These are phyloP conservation scores for Annulohypoxylon maeteangense DNA, from an alignment of 495 filamentous ascomycete species.

Conservation along the genomic window DNA sequence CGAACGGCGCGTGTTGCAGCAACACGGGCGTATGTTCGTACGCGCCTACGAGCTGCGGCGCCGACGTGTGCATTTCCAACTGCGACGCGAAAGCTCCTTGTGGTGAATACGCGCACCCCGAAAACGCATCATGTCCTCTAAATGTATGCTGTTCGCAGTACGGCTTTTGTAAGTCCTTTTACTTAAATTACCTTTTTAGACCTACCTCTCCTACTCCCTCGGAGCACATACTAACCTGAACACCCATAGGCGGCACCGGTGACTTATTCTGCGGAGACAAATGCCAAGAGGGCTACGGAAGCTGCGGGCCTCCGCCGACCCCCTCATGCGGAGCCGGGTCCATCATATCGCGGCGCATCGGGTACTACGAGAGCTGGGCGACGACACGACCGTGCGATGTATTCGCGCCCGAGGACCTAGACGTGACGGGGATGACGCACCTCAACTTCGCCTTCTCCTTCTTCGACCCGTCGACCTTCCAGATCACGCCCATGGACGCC, in stretches of 20 bases:
- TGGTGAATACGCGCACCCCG: not conserved
- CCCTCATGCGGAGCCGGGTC: not conserved
- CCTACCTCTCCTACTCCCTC: not conserved
- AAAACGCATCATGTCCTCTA: not conserved
- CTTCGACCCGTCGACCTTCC: conserved; percentile 33
- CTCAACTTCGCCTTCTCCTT: conserved; percentile 46
- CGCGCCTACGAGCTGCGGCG: not conserved
- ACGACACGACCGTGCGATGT: not conserved
- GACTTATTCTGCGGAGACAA: not conserved
- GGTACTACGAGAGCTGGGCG: conserved; percentile 10
- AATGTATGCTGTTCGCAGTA: conserved; percentile 11
- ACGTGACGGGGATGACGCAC: conserved; percentile 22
- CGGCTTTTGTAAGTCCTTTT: not conserved
- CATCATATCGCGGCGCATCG: not conserved
- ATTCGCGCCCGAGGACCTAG: not conserved
- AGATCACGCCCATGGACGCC: conserved; percentile 8
- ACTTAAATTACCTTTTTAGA: no score
- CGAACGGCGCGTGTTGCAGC: not conserved
- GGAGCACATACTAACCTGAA: not conserved
- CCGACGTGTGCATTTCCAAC: not conserved
- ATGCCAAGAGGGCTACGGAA: not conserved
- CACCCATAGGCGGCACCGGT: not conserved
- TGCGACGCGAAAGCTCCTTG: conserved; percentile 1
- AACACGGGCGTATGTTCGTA: not conserved
- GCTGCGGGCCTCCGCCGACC: not conserved